phyloP scores from a whole-genome alignment of 257 asterid genomes.

The Nicotiana benthamiana region DNA sequence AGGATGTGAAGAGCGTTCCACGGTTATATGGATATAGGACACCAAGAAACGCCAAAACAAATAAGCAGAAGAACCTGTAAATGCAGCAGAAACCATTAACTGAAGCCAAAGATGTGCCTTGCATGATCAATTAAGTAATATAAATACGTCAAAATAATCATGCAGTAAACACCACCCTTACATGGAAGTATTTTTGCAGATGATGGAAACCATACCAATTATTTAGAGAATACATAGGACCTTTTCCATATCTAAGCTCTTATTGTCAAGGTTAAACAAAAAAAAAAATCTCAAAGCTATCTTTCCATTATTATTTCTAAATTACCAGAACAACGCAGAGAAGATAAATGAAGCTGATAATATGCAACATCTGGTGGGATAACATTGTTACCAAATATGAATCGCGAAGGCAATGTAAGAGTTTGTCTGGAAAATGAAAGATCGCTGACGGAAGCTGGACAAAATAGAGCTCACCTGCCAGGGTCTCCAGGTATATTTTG shows the following conservation, averaged over 20 bases:
- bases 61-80: slow-evolving; percentile 56
- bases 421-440: background rate
- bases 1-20: slow-evolving; percentile 49
- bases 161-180: background rate
- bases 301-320: background rate
- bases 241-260: background rate
- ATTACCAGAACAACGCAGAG: background rate
- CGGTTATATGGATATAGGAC: slow-evolving; percentile 65
- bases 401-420: background rate
- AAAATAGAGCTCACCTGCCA: no score
- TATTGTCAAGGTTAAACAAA: background rate
- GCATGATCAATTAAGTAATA: background rate
- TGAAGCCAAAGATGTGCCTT: background rate
- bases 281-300: background rate
- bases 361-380: background rate
- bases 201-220: background rate
- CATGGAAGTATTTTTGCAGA: background rate
- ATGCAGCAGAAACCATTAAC: background rate
- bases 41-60: slow-evolving; percentile 49
- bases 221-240: background rate
- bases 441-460: no score
- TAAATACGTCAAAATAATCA: background rate
- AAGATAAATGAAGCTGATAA: background rate
- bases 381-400: background rate
- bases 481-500: no score